Percentiles rank a stretch among this genome's conserved stretches.
Evolutionary conservation across 2,329 filamentous ascomycete species (phyloP).

Genomic region (Aspergillus tanneri): DNA sequence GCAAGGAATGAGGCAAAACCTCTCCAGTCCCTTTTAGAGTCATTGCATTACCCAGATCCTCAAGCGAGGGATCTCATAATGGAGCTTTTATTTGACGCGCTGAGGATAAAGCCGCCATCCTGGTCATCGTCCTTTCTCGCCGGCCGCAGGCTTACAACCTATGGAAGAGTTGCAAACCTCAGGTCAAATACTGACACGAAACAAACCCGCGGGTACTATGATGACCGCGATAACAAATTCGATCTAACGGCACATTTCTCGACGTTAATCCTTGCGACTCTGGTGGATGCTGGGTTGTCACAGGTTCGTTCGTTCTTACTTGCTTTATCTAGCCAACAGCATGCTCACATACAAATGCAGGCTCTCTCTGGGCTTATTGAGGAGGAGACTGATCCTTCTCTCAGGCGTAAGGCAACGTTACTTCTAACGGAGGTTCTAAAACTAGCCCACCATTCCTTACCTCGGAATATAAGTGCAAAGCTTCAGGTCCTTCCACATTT

Average conservation of each 20-base stretch:
- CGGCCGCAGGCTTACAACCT: slow-evolving; percentile 87
- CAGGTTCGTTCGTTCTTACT: slow-evolving; percentile 33
- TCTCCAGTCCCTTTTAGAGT: slow-evolving; percentile 73
- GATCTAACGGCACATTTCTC: slow-evolving; percentile 95
- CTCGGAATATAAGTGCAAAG: slow-evolving; percentile 75
- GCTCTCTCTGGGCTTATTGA: slow-evolving; percentile 52
- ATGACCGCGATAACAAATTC: slow-evolving; percentile 62
- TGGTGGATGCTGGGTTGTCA: slow-evolving; percentile 77
- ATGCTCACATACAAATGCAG: slow-evolving; percentile 31
- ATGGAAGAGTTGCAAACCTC: slow-evolving; percentile 87
- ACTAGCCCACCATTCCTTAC: slow-evolving; percentile 80
- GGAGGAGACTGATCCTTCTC: slow-evolving; percentile 48
- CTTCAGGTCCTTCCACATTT: slow-evolving; percentile 86
- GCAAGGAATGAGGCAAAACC: slow-evolving; percentile 86
- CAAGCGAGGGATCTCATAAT: slow-evolving; percentile 72
- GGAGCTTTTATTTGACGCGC: slow-evolving; percentile 77
- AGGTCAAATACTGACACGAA: slow-evolving; percentile 60
- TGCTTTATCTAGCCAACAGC: neutral
- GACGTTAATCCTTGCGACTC: slow-evolving; percentile 77
- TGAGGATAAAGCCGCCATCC: slow-evolving; percentile 87
- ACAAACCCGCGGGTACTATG: slow-evolving; percentile 56
- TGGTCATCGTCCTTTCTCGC: slow-evolving; percentile 97
- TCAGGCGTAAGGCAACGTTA: slow-evolving; percentile 86
- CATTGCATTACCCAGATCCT: slow-evolving; percentile 59
- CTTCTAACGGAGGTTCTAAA: slow-evolving; percentile 89